A percentile compares a stretch with the other conserved stretches of the same genome.
phyloP scores from a whole-genome alignment of 257 asterid species.

The Osmanthus fragrans region DNA sequence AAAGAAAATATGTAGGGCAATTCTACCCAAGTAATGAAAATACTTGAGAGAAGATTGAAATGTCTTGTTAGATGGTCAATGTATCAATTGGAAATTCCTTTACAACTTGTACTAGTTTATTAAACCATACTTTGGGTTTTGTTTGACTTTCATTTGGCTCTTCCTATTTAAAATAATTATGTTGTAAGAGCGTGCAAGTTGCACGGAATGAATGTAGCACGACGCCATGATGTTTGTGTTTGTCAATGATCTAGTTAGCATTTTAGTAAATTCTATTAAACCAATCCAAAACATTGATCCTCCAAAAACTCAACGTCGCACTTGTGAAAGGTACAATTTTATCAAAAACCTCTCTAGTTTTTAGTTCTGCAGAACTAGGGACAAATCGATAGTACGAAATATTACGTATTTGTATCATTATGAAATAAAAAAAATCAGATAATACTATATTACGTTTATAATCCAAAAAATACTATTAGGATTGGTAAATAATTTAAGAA shows the following conservation, averaged over 20 bases:
- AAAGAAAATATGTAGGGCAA: neutral
- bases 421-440: too few species aligned
- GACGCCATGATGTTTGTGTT: neutral
- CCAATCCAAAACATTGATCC: too few species aligned
- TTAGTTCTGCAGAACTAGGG: neutral
- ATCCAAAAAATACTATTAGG: too few species aligned
- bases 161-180: neutral
- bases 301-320: too few species aligned
- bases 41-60: neutral
- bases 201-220: neutral
- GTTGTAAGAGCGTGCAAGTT: neutral
- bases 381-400: neutral
- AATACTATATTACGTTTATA: too few species aligned
- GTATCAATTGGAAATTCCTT: neutral
- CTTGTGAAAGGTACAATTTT: too few species aligned
- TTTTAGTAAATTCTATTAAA: too few species aligned
- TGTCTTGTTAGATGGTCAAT: neutral
- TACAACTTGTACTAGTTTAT: neutral
- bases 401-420: too few species aligned
- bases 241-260: too few species aligned
- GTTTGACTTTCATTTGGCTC: neutral
- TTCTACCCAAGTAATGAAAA: neutral
- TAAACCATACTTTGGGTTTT: neutral
- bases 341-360: too few species aligned
- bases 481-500: too few species aligned